Base-by-base conservation (phyloP, 1,284 basidiomycete species). In the Binderoboletus segoi region DNA sequence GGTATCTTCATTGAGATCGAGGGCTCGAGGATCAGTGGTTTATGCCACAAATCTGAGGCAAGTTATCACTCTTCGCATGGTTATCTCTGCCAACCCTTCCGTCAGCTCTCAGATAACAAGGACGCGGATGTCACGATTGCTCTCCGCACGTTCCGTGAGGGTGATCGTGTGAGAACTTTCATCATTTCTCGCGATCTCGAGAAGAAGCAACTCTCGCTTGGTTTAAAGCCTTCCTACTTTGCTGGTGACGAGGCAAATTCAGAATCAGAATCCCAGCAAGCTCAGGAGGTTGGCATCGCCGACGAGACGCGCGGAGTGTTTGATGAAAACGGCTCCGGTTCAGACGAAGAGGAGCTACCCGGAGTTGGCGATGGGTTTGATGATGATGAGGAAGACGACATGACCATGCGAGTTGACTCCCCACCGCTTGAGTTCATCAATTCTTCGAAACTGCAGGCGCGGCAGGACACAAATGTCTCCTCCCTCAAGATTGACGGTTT, bases 11-110 rank as follows among this genome's bases (percentile, higher is more conserved):
- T 99, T 52, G 84, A 90, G 69, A 88, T 98, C 42, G 85, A 91
- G 12, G 89, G 84, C 16, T 89, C 91, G 1, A 89, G 89, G 65
- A 78, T 98, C 48, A 89, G 83, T 55, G 97, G 97, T 7, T 79
- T 99, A 12, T 98, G 96, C 72, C 97, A 99, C 75, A 94, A 94
- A 73, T 93, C 91, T 21, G 84, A 97, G 80, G 91, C 89, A 67
- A 51, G 80, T 51, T 49, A 42, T 37, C 37, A 49, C 33, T 53
- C 32, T 24, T 26, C 50, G 24, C 1, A 58, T 38, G 41, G 1
- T 40, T 45, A 53, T 54, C 5, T 45, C 18, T 20, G 2, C 54
- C 8, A 53, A 56, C 35, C 16, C 10, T 43, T 54, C n/a, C 23
- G 30, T 28, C 58, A 94, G 90, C 80, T 96, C 47, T 89, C 93